Percentiles rank a stretch among this genome's conserved stretches.
Evolutionary conservation across 345 rosid species (phyloP).

Genomic region (Arabis hirsuta): DNA sequence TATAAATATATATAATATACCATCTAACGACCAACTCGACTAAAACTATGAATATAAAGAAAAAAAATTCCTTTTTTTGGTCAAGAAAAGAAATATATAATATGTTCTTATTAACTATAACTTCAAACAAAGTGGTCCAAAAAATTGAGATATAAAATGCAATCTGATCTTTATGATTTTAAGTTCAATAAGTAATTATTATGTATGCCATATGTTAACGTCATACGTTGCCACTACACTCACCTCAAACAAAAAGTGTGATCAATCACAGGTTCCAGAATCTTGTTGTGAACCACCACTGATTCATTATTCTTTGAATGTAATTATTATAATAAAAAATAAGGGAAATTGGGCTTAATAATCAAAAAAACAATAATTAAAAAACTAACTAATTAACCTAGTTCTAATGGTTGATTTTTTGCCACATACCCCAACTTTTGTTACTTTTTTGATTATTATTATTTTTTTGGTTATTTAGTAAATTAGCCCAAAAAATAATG

Average conservation of each 20-base stretch:
- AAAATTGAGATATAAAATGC: conserved; percentile 28
- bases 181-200: conserved; percentile 18
- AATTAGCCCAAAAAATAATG: too few relatives aligned
- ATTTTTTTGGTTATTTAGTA: too few relatives aligned
- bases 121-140: conserved; percentile 24
- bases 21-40: background rate
- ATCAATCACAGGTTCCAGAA: conserved; percentile 33
- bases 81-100: background rate
- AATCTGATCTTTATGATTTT: conserved; percentile 5
- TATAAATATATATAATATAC: background rate
- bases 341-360: too few relatives aligned
- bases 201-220: conserved; percentile 35
- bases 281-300: conserved; percentile 24
- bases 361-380: too few relatives aligned
- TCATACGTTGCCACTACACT: conserved; percentile 38
- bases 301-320: background rate
- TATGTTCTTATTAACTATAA: background rate
- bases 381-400: too few relatives aligned
- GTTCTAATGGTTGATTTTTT: too few relatives aligned
- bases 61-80: too few relatives aligned
- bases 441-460: too few relatives aligned
- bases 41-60: background rate
- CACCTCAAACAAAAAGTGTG: conserved; percentile 24
- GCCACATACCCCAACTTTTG: too few relatives aligned
- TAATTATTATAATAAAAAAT: background rate